Base-by-base conservation (phyloP, 2,329 filamentous ascomycete species). In the Claviceps sp. region DNA sequence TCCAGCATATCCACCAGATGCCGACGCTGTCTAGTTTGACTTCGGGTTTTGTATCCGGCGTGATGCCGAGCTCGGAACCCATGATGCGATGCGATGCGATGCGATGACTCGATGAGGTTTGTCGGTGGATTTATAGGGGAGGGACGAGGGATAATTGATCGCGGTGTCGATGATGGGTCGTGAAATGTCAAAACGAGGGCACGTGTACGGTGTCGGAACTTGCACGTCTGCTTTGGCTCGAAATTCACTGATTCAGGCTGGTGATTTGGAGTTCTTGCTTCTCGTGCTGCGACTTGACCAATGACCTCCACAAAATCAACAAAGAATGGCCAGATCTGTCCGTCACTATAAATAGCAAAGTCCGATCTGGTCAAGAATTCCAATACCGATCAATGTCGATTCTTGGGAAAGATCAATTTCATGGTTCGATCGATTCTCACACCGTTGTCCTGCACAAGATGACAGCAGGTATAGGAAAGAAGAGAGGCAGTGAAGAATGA, bases 1-100 rank as follows among this genome's bases (percentile, higher is more conserved):
- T 58, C 58, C 64, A 67, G 50, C 55, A 59, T 39, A 62, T 57
- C 62, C 62, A 70, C 58, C 62, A 70, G 45, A 69, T 61, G 37
- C 63, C 64, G 47, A 66, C 58, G n/a, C 51, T 50, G 50, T 65
- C 60, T 17, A 66, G 42, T n/a, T 47, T 51, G 3, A 56, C 26
- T 24, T 55, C 48, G 3, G 53, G 51, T 51, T 56, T 57, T 5
- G 58, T 55, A 43, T 55, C 56, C 17, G 58, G 51, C 24, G 56
- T 59, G 17, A 61, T 48, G 16, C 59, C 61, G 2, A 61, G 39
- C 43, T 62, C 61, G 41, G 59, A 61, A 4, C 58, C 61, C 61
- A 63, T 63, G 41, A 22, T 55, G 53, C 30, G 30, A 34, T 34
- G 3, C 22, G 22, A 22, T 55, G 53, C 30, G 30, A 34, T 34